These are phyloP conservation scores for Sanghuangporus weigelae DNA, from an alignment of 1,284 basidiomycete species.

Conservation along the genomic window DNA sequence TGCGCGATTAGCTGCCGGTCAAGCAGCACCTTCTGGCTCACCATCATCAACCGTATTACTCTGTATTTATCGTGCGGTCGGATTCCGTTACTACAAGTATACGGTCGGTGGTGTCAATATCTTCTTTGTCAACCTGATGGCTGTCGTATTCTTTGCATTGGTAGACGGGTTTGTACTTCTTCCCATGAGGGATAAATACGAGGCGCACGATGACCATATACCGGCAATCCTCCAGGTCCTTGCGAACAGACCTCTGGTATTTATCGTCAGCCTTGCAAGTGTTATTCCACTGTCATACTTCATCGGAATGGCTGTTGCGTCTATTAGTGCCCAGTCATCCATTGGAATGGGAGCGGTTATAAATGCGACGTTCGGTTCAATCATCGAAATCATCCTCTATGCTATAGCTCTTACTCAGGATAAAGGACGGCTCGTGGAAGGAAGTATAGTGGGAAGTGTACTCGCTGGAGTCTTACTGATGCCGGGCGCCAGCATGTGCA, in stretches of 20 bases:
- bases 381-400: conserved; percentile 97
- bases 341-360: conserved; percentile 99
- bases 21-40: conserved; percentile 70
- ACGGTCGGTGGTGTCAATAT: conserved; percentile 99
- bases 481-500: conserved; percentile 97
- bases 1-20: conserved; percentile 57
- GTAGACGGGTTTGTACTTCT: conserved; percentile 87
- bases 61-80: conserved; percentile 92
- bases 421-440: conserved; percentile 94
- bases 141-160: conserved; percentile 93
- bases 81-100: conserved; percentile 97
- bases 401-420: conserved; percentile 82
- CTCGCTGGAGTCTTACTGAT: conserved; percentile 95
- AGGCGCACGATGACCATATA: conserved; percentile 50
- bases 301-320: conserved; percentile 99
- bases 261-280: conserved; percentile 80
- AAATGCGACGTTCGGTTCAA: conserved; percentile 97
- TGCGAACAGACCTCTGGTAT: conserved; percentile 77
- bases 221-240: conserved; percentile 66
- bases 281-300: conserved; percentile 99
- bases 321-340: conserved; percentile 94
- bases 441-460: conserved; percentile 91
- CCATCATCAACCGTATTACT: conserved; percentile 82
- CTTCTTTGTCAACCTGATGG: conserved; percentile 93
- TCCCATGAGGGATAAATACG: conserved; percentile 57